Conservation (phyloP, 306 rosid species). For the Cajanus cajan region DNA sequence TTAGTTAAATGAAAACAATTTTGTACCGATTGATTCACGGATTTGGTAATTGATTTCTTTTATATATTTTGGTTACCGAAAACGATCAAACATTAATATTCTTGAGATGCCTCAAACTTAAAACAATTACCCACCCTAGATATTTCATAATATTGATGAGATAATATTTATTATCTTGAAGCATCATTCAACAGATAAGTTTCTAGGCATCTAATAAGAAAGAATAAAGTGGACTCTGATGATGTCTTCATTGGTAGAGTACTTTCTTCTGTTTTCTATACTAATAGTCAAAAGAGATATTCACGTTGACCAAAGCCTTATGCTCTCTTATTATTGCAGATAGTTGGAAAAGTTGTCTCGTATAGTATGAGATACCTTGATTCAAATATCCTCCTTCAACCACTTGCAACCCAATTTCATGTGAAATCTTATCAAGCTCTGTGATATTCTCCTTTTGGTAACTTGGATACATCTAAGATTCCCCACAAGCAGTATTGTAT, state of each 20-base stretch:
- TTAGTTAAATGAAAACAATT: too few relatives aligned
- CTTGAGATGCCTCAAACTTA: neutral
- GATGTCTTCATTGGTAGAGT: conserved; percentile 31
- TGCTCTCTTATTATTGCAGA: conserved; percentile 24
- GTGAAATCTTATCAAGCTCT: conserved; percentile 45
- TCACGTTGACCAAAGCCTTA: conserved; percentile 50
- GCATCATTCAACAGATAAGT: neutral
- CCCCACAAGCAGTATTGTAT: too few relatives aligned
- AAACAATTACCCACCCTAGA: too few relatives aligned
- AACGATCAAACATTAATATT: neutral
- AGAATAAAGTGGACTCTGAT: conserved; percentile 38
- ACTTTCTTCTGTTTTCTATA: conserved; percentile 37
- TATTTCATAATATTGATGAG: neutral
- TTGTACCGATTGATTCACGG: too few relatives aligned
- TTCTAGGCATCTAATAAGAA: neutral
- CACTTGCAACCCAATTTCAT: conserved; percentile 55
- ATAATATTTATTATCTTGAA: neutral
- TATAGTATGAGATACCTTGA: conserved; percentile 54
- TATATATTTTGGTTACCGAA: too few relatives aligned
- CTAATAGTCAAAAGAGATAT: conserved; percentile 54
- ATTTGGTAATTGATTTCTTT: too few relatives aligned
- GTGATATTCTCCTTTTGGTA: conserved; percentile 58
- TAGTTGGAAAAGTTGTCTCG: conserved; percentile 51
- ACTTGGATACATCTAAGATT: conserved; percentile 29
- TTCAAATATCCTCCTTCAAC: conserved; percentile 56